Conservation (phyloP, 192 early-diverging fungal species). For the Gonapodya sp. region DNA sequence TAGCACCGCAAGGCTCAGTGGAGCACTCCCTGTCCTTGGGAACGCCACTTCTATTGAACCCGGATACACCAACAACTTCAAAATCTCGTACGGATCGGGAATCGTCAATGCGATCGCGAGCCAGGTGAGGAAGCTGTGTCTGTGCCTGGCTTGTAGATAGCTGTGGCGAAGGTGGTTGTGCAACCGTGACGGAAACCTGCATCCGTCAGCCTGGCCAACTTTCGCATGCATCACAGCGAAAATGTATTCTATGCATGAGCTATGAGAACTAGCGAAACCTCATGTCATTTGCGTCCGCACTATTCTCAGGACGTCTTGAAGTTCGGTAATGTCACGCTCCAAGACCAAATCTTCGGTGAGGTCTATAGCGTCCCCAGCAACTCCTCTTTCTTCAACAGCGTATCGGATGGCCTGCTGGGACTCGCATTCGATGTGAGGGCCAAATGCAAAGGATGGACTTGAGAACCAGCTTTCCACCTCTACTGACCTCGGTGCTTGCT, state of each 20-base stretch:
- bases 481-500: too few species aligned
- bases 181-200: too few species aligned
- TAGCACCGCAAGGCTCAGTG: neutral
- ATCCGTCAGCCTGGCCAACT: too few species aligned
- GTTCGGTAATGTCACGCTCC: neutral
- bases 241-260: too few species aligned
- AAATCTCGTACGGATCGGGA: neutral
- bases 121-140: neutral
- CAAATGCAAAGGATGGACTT: neutral
- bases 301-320: neutral
- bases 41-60: neutral
- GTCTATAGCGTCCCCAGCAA: neutral
- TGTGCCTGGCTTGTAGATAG: too few species aligned
- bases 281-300: neutral
- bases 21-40: neutral
- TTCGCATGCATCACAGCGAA: too few species aligned
- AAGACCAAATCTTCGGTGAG: neutral
- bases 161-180: too few species aligned
- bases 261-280: neutral
- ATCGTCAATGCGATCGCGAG: conserved; percentile 2
- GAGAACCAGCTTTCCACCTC: too few species aligned
- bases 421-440: neutral
- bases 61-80: neutral
- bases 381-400: neutral
- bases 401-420: neutral